Percentiles rank a stretch among this genome's conserved stretches.
phyloP scores from a whole-genome alignment of 1,284 basidiomycete genomes.

The Apiotrichum domesticum region DNA sequence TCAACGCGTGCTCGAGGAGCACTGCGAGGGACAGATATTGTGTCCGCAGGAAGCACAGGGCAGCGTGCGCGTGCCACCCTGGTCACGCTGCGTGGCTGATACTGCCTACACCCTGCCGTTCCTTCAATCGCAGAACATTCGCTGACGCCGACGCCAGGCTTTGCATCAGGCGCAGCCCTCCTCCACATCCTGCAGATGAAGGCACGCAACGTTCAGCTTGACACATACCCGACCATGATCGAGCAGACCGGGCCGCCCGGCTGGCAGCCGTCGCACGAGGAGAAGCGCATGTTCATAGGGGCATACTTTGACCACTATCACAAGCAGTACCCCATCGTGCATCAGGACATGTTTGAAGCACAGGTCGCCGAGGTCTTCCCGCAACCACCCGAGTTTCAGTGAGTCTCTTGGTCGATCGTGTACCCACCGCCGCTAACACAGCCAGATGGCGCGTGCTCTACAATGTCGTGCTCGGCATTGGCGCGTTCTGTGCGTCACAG shows the following conservation, averaged over 20 bases:
- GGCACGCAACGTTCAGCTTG: constrained; percentile 12
- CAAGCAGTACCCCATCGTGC: constrained; percentile 26
- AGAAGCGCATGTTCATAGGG: constrained; percentile 14
- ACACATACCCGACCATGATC: background rate
- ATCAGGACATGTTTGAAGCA: constrained; percentile 27
- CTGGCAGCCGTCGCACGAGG: constrained; percentile 7
- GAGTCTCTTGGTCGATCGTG: background rate
- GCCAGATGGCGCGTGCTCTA: constrained; percentile 17
- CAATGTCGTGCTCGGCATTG: constrained; percentile 21
- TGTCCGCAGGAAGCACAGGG: no score
- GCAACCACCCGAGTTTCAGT: constrained; percentile 17
- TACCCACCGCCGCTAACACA: background rate
- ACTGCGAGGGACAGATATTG: no score
- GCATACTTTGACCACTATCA: constrained; percentile 27
- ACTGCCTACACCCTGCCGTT: no score
- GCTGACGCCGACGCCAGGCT: constrained; percentile 14
- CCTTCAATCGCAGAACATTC: no score
- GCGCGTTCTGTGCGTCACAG: constrained; percentile 20
- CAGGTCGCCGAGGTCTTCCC: constrained; percentile 23
- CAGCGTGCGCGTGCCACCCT: no score
- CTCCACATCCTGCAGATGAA: constrained; percentile 22
- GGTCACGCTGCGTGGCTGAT: no score
- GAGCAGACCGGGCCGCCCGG: constrained; percentile 4
- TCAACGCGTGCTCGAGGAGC: background rate
- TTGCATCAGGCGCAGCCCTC: constrained; percentile 21